Percentiles rank a stretch among this genome's conserved stretches.
Conservation (phyloP, 2,329 filamentous ascomycete species). For the Esteya vermicola region DNA sequence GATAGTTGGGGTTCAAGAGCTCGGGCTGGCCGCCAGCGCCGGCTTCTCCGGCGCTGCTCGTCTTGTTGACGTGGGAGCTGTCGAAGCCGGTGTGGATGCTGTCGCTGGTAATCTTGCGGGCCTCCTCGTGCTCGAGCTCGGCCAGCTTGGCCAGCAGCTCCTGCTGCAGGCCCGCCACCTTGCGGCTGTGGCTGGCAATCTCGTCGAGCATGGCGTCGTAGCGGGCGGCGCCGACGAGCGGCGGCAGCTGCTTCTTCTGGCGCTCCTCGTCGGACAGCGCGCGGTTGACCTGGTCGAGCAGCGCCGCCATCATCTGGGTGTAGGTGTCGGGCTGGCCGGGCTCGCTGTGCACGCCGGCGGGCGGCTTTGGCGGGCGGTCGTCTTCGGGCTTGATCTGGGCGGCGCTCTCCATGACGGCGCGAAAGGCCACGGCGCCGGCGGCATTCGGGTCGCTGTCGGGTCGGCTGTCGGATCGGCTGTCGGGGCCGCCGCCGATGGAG, state of each 20-base stretch:
- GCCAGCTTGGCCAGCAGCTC: conserved; percentile 61
- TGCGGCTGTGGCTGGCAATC: conserved; percentile 59
- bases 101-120: conserved; percentile 87
- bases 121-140: conserved; percentile 72
- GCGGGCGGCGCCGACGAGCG: conserved; percentile 37
- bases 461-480: too few relatives aligned
- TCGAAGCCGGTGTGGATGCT: conserved; percentile 80
- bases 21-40: conserved; percentile 45
- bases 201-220: conserved; percentile 68
- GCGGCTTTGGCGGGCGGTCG: conserved; percentile 58
- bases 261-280: conserved; percentile 61
- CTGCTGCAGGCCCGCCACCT: conserved; percentile 65
- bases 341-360: conserved; percentile 64
- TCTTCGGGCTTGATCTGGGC: conserved; percentile 52
- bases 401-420: conserved; percentile 72
- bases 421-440: conserved; percentile 72
- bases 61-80: conserved; percentile 65
- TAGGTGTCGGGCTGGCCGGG: conserved; percentile 62
- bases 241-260: too few relatives aligned
- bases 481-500: too few relatives aligned
- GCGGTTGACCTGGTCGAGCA: conserved; percentile 84
- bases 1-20: conserved; percentile 56
- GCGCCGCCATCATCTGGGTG: conserved; percentile 95
- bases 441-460: conserved; percentile 28
- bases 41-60: conserved; percentile 35